Evolutionary conservation across 306 rosid species (phyloP).

Genomic region (Vigna hirtella): DNA sequence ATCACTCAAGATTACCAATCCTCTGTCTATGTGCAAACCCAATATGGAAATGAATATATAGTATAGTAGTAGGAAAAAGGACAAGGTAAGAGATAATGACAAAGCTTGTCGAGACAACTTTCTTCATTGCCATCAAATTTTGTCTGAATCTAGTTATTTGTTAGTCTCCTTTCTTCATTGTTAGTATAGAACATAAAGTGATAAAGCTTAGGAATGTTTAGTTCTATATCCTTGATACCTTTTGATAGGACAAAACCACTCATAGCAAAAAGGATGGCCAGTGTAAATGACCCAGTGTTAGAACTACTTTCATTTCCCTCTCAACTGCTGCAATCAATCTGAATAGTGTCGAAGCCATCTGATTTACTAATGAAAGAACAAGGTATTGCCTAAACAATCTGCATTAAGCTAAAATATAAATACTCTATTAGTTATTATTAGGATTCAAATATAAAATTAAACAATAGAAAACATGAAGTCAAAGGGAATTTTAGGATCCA

Average conservation of each 20-base stretch:
- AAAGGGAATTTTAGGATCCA: slow-evolving; percentile 68
- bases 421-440: not conserved
- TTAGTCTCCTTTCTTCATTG: too few species aligned
- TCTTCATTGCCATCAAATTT: too few species aligned
- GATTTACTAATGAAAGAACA: slow-evolving; percentile 57
- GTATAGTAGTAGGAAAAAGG: too few species aligned
- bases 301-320: slow-evolving; percentile 60
- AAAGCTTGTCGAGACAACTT: too few species aligned
- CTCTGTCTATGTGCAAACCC: too few species aligned
- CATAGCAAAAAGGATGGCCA: slow-evolving; percentile 57
- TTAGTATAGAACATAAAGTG: not conserved
- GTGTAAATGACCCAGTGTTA: slow-evolving; percentile 55
- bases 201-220: not conserved
- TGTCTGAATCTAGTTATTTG: too few species aligned
- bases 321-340: slow-evolving; percentile 62
- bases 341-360: slow-evolving; percentile 64
- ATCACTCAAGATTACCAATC: too few species aligned
- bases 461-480: slow-evolving; percentile 24
- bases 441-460: slow-evolving; percentile 8
- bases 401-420: slow-evolving; percentile 35
- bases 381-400: slow-evolving; percentile 65
- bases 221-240: slow-evolving; percentile 53
- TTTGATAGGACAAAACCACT: slow-evolving; percentile 65
- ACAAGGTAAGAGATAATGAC: too few species aligned
- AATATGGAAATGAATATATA: too few species aligned